phyloP scores from a whole-genome alignment of 495 filamentous ascomycete genomes.

The Trichoderma gamsii region DNA sequence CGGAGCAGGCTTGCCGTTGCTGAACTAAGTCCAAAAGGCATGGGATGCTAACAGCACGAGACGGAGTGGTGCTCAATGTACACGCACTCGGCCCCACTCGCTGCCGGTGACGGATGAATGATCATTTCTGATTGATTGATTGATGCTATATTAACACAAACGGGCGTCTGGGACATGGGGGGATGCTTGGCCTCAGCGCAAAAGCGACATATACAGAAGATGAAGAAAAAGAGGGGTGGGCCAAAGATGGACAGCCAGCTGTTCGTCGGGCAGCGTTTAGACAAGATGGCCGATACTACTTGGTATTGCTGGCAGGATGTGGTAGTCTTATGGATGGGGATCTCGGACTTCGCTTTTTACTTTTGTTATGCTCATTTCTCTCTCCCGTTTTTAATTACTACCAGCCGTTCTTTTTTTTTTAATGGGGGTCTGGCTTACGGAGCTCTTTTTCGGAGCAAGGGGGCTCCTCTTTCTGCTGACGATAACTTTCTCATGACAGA shows the following conservation, averaged over 20 bases:
- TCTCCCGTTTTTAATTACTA: no score
- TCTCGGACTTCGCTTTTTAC: no score
- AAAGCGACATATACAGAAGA: background rate
- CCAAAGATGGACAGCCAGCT: no score
- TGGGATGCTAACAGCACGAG: background rate
- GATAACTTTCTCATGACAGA: background rate
- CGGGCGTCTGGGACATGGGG: constrained; percentile 3
- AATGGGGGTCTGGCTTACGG: background rate
- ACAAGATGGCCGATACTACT: background rate
- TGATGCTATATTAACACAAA: constrained; percentile 1
- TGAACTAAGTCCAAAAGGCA: background rate
- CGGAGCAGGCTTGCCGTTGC: background rate
- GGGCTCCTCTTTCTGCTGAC: background rate
- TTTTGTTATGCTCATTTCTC: no score
- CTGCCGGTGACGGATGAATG: constrained; percentile 9
- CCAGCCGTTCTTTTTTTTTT: background rate
- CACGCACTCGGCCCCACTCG: background rate
- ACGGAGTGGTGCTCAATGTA: background rate
- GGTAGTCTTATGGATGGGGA: no score
- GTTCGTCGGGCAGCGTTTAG: background rate
- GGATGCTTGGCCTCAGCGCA: background rate
- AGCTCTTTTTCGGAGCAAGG: background rate
- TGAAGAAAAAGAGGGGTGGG: background rate
- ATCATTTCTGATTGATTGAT: background rate
- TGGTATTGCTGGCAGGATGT: no score